phyloP scores from a whole-genome alignment of 352 stramenopile genomes.

The Phytopythium vexans region DNA sequence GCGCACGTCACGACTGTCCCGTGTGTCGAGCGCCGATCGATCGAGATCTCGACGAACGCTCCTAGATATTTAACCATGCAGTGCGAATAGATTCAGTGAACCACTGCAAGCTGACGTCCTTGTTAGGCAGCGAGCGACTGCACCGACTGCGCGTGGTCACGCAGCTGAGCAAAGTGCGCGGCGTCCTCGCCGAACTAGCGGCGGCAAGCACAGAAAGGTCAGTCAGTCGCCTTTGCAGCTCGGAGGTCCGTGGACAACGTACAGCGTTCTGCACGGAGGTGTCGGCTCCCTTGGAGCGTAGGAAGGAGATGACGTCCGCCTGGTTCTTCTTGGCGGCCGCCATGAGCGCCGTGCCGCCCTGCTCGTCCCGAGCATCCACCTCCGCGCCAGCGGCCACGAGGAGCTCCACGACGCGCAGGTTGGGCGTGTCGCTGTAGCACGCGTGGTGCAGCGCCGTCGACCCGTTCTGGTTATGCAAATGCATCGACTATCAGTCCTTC shows the following conservation, averaged over 20 bases:
- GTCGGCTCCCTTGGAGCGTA: slow-evolving; percentile 53
- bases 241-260: background rate
- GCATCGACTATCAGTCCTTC: too few species aligned
- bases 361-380: slow-evolving; percentile 58
- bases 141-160: slow-evolving; percentile 50
- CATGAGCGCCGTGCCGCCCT: slow-evolving; percentile 61
- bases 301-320: slow-evolving; percentile 47
- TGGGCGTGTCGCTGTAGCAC: slow-evolving; percentile 69
- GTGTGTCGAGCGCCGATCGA: slow-evolving; percentile 29
- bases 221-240: background rate
- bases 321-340: slow-evolving; percentile 77
- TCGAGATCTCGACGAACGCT: background rate
- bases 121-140: slow-evolving; percentile 27
- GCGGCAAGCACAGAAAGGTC: slow-evolving; percentile 1
- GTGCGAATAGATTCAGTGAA: too few species aligned
- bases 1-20: slow-evolving; percentile 57
- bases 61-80: background rate
- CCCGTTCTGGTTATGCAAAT: slow-evolving; percentile 39
- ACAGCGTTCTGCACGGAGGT: slow-evolving; percentile 43
- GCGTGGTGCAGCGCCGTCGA: slow-evolving; percentile 72
- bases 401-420: slow-evolving; percentile 45
- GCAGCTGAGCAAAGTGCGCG: slow-evolving; percentile 57
- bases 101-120: slow-evolving; percentile 9
- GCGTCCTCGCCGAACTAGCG: slow-evolving; percentile 57
- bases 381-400: slow-evolving; percentile 58